Base-by-base conservation (phyloP, 1,284 basidiomycete species). In the Sanguinoderma infundibulare region DNA sequence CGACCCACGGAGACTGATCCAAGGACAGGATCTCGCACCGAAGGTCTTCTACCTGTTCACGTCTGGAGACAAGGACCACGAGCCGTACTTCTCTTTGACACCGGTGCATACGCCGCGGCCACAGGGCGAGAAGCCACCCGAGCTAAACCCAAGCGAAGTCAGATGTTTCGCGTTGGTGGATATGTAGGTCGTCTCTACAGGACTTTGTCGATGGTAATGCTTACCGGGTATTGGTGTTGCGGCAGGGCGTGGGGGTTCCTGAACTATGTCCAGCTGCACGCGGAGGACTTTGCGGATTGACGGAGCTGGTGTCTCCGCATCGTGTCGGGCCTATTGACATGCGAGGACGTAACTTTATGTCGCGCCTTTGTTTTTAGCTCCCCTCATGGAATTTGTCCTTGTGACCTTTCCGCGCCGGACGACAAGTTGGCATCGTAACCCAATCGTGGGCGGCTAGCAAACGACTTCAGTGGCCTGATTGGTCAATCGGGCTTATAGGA, bases 251-350 rank as follows among this genome's bases (percentile, higher is more conserved):
- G 67, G 38, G 73, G 70, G 3, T 73, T 69, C 50, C 53, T 72
- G 57, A 70, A 69, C 53, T 73, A 74, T 46, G 70, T 73, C 8
- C 72, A 72, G 38, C 59, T 73, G n/a, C 69, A 73, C 42, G 60
- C 63, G 8, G 73, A 73, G 34, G 73, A 74, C 42, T 73, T 74
- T 44, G 57, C 26, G 8, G 59, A 61, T 22, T 64, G 53, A 57
- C 2, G 14, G 3, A 28, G 12, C 9, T 8, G 8, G 42, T 14
- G n/a, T n/a, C n/a, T n/a, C n/a, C n/a, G n/a, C n/a, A n/a, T n/a
- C n/a, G n/a, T n/a, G n/a, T n/a, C n/a, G n/a, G n/a, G n/a, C n/a
- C n/a, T n/a, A n/a, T n/a, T n/a, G n/a, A n/a, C n/a, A n/a, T n/a
- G 46, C 7, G 28, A 49, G 1, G 46, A 17, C 24, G 14, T 14